Base-by-base conservation (phyloP, 306 rosid species). In the Pueraria montana region DNA sequence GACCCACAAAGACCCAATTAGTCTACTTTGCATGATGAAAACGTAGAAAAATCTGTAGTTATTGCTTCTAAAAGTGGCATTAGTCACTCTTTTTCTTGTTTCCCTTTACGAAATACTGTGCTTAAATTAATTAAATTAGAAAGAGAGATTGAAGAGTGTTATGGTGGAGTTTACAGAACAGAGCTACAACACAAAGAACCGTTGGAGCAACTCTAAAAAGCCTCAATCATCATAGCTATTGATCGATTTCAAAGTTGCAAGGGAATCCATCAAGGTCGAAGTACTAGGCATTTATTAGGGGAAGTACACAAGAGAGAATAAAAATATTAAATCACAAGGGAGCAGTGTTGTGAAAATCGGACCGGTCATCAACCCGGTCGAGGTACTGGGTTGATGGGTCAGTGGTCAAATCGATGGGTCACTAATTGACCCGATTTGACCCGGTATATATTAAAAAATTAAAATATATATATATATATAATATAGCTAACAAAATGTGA, bases 1-100 rank as follows among this genome's bases (percentile, higher is more conserved):
- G 89, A 46, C 91, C 92, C 82, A 56, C 80, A 36, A 27, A 74
- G 18, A 75, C 86, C 18, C 82, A 36, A 34, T 53, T 36, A 17
- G 52, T 20, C 79, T 7, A 53, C 18, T 73, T 34, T 55, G 52
- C 79, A 74, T 74, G 66, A 74, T 74, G 52, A 74, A 55, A 74
- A 55, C 20, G 20, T 73, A 74, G 52, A 74, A 74, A 74, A 74
- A 18, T 36, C 27, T 53, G 21, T 55, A 12, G 36, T 36, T 32
- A 53, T 11, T 52, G n/a, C 48, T 55, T 74, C 34, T 74, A 34
- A 53, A 12, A 55, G 50, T 74, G 16, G 64, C 34, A n/a, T n/a
- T 27, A 10, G 10, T 4, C 4, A n/a, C 77, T 17, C 5, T 17
- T 52, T 27, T 72, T 71, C 74, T 13, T 43, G 56, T 43, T 40